phyloP scores from a whole-genome alignment of 495 filamentous ascomycete genomes.

The Talaromyces borbonicus region DNA sequence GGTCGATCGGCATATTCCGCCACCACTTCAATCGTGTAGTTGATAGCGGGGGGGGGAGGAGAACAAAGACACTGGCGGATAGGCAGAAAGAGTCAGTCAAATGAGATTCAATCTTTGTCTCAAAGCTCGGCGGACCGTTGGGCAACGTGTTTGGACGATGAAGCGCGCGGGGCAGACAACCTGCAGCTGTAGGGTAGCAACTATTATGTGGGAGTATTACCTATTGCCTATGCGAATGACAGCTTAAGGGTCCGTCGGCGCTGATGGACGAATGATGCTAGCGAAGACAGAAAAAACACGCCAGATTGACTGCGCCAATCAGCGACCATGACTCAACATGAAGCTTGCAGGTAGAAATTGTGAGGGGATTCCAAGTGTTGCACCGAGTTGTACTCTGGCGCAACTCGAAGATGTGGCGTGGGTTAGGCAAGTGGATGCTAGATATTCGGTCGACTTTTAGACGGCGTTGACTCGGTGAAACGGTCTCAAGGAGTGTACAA shows the following conservation, averaged over 20 bases:
- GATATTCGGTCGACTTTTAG: neutral
- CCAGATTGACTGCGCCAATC: neutral
- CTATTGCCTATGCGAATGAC: too few relatives aligned
- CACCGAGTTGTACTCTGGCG: neutral
- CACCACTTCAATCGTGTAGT: slow-evolving; percentile 36
- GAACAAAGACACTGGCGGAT: slow-evolving; percentile 8
- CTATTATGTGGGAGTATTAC: neutral
- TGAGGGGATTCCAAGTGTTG: too few relatives aligned
- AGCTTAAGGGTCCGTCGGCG: neutral
- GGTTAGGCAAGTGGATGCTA: neutral
- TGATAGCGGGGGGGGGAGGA: slow-evolving; percentile 16
- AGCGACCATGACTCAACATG: neutral
- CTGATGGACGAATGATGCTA: neutral
- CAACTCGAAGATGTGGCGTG: slow-evolving; percentile 1
- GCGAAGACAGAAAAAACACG: slow-evolving; percentile 1
- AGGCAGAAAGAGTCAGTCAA: neutral
- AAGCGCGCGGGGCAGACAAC: slow-evolving; percentile 2
- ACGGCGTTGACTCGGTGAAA: too few relatives aligned
- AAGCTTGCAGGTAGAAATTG: too few relatives aligned
- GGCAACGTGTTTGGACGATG: neutral
- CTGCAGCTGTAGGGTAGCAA: neutral
- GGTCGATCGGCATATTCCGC: slow-evolving; percentile 28
- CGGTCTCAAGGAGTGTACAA: neutral
- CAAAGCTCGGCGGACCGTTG: neutral
- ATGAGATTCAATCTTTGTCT: neutral